Evolutionary conservation across 2,329 filamentous ascomycete species (phyloP).

Genomic region (Diaporthe caulivora): DNA sequence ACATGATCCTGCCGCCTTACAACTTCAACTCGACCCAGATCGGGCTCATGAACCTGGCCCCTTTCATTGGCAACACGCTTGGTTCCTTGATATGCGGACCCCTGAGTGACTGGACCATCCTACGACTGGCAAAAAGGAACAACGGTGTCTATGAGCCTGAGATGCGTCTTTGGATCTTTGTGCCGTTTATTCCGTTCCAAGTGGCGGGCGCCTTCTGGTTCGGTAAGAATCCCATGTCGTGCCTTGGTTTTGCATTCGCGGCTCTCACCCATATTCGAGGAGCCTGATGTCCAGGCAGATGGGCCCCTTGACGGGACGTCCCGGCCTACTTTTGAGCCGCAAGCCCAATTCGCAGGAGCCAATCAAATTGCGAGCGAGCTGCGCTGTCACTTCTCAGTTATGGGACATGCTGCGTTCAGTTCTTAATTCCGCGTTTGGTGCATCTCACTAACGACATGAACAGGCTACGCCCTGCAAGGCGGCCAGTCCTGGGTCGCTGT

Average conservation of each 20-base stretch:
- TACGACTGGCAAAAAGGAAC: slow-evolving; percentile 49
- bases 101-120: slow-evolving; percentile 50
- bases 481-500: slow-evolving; percentile 39
- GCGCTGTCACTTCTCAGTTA: slow-evolving; percentile 4
- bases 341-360: neutral
- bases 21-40: slow-evolving; percentile 38
- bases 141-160: slow-evolving; percentile 54
- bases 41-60: slow-evolving; percentile 39
- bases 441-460: neutral
- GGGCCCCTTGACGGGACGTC: neutral
- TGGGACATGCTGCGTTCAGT: neutral
- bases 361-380: neutral
- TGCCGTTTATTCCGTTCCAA: slow-evolving; percentile 43
- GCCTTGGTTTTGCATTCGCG: neutral
- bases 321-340: neutral
- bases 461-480: slow-evolving; percentile 37
- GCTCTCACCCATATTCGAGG: neutral
- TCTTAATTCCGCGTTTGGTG: neutral
- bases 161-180: slow-evolving; percentile 49
- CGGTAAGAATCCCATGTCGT: neutral
- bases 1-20: slow-evolving; percentile 39
- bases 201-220: slow-evolving; percentile 40
- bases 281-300: neutral
- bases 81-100: slow-evolving; percentile 51
- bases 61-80: slow-evolving; percentile 43